Evolutionary conservation across 805 yeast species (phyloP), one percentile per base, ranked within the genome.

Genomic region (Sugiyamaella smithiae): DNA sequence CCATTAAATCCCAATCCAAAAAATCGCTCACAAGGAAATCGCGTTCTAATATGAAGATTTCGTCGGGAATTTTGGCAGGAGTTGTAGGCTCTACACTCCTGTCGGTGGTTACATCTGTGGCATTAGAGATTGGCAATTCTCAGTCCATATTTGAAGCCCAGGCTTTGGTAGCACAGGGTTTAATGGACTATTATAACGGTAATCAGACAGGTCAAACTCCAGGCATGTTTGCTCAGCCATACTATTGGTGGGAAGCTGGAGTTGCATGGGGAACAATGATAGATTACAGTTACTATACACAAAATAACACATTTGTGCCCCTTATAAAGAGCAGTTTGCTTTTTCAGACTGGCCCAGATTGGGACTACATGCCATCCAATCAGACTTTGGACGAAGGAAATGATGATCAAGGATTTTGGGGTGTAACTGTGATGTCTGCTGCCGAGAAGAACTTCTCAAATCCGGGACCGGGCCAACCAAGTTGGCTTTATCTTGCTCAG

Each of bases 341-440:
- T 48, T 77, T 75, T 60, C 96, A 88, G 67, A 79, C 74, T 19
- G 88, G 88, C 54, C 68, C 73, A 8, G 73, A 77, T 61, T 65
- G 75, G 63, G 83, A 85, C 66, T 88, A 83, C 66, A 75, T 87
- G 58, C 96, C 96, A 1, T 67, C 81, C 38, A 88, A 87, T 69
- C 95, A 88, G 65, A 76, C 88, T 8, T 75, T 84, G 6, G 82
- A 93, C 1, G 95, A 88, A 67, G 96, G 96, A 67, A 88, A 88
- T 63, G 96, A 88, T 73, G 96, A 88, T 73, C 96, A 88, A 68
- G 95, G 87, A 0, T 85, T 88, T 63, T 88, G 96, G 96, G 96
- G 95, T 0, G 72, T 88, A 40, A 84, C 93, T 1, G 93, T 74
- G 1, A 82, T 88, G 85, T 80, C 77, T 14, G 96, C 96, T 1